Conservation (phyloP, 2,329 filamentous ascomycete genomes). For the Ophiostoma sp. region DNA sequence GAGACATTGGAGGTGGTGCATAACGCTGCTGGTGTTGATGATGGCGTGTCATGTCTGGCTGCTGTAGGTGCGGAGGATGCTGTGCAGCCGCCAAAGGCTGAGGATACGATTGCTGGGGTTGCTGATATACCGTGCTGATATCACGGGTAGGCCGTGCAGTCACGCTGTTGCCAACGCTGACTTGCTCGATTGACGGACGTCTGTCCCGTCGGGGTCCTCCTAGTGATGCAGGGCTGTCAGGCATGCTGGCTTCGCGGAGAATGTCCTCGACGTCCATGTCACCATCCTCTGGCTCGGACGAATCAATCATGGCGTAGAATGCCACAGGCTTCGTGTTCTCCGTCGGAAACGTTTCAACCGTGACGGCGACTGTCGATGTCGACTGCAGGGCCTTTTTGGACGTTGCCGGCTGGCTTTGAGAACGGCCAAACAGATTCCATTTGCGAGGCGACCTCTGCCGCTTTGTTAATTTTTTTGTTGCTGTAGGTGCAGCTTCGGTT, state of each 20-base stretch:
- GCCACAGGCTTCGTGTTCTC: constrained; percentile 49
- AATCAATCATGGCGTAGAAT: constrained; percentile 59
- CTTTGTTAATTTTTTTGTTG: constrained; percentile 52
- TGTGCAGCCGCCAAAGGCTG: background rate
- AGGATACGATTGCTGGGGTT: constrained; percentile 11
- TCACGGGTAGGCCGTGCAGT: background rate
- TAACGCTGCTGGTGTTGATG: background rate
- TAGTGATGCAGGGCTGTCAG: background rate
- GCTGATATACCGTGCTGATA: background rate
- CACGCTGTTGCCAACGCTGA: constrained; percentile 4
- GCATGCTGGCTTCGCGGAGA: background rate
- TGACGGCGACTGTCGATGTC: constrained; percentile 39
- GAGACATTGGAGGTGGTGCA: background rate
- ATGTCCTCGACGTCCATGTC: constrained; percentile 43
- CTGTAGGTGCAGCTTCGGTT: background rate
- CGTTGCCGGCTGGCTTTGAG: constrained; percentile 40
- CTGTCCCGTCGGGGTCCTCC: background rate
- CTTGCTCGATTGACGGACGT: constrained; percentile 14
- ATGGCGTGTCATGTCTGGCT: background rate
- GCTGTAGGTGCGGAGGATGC: background rate
- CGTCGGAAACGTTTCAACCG: constrained; percentile 44
- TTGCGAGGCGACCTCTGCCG: constrained; percentile 51
- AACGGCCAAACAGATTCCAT: constrained; percentile 59
- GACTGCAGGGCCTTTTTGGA: constrained; percentile 39
- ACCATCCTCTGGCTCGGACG: constrained; percentile 45